Percentiles rank a stretch among this genome's conserved stretches.
These are phyloP conservation scores for Morella rubra DNA, from an alignment of 306 rosid genomes.

Conservation along the genomic window DNA sequence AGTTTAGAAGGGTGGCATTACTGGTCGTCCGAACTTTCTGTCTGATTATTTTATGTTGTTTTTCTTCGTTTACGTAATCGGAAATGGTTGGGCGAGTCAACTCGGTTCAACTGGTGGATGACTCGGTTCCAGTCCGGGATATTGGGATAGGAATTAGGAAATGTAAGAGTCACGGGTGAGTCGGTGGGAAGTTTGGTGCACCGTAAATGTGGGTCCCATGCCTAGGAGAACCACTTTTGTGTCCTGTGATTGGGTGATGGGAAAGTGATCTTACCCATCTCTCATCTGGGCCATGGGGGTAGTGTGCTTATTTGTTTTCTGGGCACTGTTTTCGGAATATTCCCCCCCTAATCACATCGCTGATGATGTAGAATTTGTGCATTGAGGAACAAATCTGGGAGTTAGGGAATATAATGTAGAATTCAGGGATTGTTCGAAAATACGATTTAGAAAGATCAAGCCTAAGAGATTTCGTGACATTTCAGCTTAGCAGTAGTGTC, in stretches of 20 bases:
- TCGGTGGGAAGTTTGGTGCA: not conserved
- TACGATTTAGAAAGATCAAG: not conserved
- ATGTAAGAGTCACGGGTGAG: not conserved
- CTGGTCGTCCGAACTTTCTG: not conserved
- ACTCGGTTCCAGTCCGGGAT: not conserved
- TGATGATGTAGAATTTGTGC: conserved; percentile 4
- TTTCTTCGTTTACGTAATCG: not conserved
- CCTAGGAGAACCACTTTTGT: not conserved
- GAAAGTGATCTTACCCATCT: not conserved
- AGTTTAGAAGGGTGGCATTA: not conserved
- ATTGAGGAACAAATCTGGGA: not conserved
- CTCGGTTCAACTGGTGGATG: not conserved
- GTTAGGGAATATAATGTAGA: not conserved
- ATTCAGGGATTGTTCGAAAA: not conserved
- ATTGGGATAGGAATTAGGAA: not conserved
- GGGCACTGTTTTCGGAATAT: too few relatives aligned
- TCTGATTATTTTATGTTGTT: not conserved
- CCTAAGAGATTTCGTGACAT: too few relatives aligned
- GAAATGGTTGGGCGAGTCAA: not conserved
- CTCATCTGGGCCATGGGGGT: too few relatives aligned
- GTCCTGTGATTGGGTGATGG: not conserved
- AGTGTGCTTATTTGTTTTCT: too few relatives aligned
- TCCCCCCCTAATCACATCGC: not conserved
- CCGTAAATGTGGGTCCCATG: not conserved
- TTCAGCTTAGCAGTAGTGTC: too few relatives aligned